Percentiles rank a stretch among this genome's conserved stretches.
Evolutionary conservation across 306 rosid species (phyloP).

Genomic region (Rosa lucieae): DNA sequence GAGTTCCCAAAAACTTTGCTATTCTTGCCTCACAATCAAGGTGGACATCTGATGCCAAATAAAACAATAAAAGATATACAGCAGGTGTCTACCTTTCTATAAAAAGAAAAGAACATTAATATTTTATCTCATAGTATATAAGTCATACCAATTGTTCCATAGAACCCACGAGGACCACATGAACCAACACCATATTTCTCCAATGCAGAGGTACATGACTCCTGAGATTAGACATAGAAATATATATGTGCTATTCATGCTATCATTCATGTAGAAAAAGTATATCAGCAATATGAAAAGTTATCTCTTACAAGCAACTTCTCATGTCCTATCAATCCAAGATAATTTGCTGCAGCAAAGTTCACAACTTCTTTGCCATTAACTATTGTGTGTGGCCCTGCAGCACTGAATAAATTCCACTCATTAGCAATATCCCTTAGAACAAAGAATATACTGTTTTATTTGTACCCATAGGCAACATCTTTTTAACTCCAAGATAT

Average conservation of each 20-base stretch:
- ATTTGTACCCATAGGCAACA: constrained; percentile 3
- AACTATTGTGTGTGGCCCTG: constrained; percentile 77
- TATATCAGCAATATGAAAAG: constrained; percentile 16
- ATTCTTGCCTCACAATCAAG: constrained; percentile 99
- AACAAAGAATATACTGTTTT: constrained; percentile 8
- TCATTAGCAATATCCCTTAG: constrained; percentile 19
- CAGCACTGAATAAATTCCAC: constrained; percentile 73
- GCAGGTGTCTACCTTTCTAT: constrained; percentile 1
- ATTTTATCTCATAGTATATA: constrained; percentile 20
- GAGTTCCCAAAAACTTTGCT: constrained; percentile 95
- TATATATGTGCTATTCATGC: constrained; percentile 25
- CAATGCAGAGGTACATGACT: constrained; percentile 83
- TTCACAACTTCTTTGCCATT: constrained; percentile 92
- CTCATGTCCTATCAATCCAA: constrained; percentile 82
- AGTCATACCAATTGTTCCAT: constrained; percentile 87
- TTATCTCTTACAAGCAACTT: constrained; percentile 71
- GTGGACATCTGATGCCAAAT: constrained; percentile 72
- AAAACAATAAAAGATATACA: constrained; percentile 22
- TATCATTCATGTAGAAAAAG: constrained; percentile 2
- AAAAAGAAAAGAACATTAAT: background rate
- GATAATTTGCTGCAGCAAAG: constrained; percentile 96
- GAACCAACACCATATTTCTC: constrained; percentile 99
- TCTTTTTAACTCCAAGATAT: background rate
- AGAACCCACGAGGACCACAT: constrained; percentile 99
- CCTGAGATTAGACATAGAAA: constrained; percentile 49